Evolutionary conservation across 495 filamentous ascomycete genomes (phyloP).

Genomic region (Lichenothelia convexa): DNA sequence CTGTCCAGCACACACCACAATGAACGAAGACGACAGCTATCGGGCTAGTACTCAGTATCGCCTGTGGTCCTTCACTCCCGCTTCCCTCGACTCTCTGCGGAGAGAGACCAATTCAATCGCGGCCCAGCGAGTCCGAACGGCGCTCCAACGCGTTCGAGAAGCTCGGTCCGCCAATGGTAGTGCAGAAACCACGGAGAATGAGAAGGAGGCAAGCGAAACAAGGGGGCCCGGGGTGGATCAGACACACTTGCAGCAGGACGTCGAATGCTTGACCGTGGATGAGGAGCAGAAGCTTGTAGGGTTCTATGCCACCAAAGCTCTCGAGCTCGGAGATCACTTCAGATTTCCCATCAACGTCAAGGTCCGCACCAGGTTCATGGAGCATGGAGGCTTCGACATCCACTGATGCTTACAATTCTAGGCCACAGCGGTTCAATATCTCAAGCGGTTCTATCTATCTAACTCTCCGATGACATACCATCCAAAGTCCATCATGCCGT

Average conservation of each 20-base stretch:
- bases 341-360: conserved; percentile 36
- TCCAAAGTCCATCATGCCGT: conserved; percentile 66
- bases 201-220: background rate
- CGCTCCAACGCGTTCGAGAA: conserved; percentile 32
- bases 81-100: conserved; percentile 49
- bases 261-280: conserved; percentile 59
- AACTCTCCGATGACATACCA: conserved; percentile 92
- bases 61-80: conserved; percentile 79
- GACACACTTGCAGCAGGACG: conserved; percentile 24
- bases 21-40: conserved; percentile 81
- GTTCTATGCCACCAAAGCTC: conserved; percentile 55
- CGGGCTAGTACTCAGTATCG: conserved; percentile 78
- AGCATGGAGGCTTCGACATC: background rate
- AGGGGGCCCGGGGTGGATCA: too few species aligned
- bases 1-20: too few species aligned
- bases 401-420: too few species aligned
- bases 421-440: conserved; percentile 81
- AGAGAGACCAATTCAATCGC: conserved; percentile 59
- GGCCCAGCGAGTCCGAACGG: conserved; percentile 47
- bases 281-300: conserved; percentile 71
- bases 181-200: background rate
- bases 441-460: conserved; percentile 84
- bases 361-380: background rate
- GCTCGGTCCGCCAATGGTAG: conserved; percentile 15
- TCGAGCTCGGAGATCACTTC: conserved; percentile 58